Evolutionary conservation across 2,329 filamentous ascomycete species (phyloP).

Genomic region (Monilinia fructigena): DNA sequence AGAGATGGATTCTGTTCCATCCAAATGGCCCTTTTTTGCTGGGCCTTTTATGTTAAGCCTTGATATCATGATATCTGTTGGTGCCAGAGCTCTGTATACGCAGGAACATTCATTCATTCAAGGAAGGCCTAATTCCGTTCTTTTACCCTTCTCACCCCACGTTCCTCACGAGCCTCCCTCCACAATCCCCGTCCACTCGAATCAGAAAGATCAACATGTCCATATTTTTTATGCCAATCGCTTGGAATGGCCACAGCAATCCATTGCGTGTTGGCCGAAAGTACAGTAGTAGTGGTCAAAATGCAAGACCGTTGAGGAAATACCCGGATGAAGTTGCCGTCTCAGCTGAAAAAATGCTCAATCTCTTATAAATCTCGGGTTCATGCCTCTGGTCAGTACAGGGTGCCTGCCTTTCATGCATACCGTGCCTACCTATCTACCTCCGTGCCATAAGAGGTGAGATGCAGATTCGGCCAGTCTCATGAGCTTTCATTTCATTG

Average conservation of each 20-base stretch:
- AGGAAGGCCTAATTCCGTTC: not conserved
- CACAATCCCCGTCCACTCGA: constrained; percentile 2
- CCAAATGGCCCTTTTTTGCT: constrained; percentile 7
- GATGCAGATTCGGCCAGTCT: constrained; percentile 20
- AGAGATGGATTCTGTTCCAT: not conserved
- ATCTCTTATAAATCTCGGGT: constrained; percentile 4
- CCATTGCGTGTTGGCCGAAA: not conserved
- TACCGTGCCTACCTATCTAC: not conserved
- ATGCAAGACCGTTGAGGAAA: constrained; percentile 11
- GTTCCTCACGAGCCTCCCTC: constrained; percentile 13
- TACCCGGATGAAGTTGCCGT: constrained; percentile 11
- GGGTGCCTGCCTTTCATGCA: constrained; percentile 11
- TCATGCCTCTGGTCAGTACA: constrained; percentile 2
- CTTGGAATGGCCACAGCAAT: not conserved
- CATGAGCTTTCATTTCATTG: not conserved
- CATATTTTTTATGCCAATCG: not conserved
- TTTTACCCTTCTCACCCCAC: constrained; percentile 19
- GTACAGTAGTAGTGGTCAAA: not conserved
- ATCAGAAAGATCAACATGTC: not conserved
- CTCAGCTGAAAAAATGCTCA: not conserved
- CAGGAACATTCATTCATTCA: not conserved
- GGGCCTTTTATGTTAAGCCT: constrained; percentile 14
- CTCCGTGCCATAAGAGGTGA: constrained; percentile 10
- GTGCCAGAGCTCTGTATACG: constrained; percentile 6
- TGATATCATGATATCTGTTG: constrained; percentile 14